Evolutionary conservation across 805 yeast genomes (phyloP).

Genomic region (Hanseniaspora singularis): DNA sequence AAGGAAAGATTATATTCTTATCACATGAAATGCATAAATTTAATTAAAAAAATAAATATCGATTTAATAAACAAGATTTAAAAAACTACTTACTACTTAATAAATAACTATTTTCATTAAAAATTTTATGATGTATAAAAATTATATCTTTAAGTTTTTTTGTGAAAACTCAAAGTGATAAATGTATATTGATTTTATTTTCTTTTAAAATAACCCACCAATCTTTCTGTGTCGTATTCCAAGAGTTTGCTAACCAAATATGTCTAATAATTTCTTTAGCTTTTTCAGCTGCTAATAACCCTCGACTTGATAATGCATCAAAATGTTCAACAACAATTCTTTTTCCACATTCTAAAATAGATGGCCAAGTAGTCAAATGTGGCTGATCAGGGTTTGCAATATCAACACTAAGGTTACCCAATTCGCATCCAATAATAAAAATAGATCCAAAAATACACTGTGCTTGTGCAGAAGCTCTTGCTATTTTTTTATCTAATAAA

Average conservation of each 20-base stretch:
- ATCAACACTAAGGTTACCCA: slow-evolving; percentile 1
- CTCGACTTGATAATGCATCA: background rate
- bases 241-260: slow-evolving; percentile 8
- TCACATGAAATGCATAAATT: no score
- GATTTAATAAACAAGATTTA: background rate
- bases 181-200: slow-evolving; percentile 8
- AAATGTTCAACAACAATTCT: slow-evolving; percentile 6
- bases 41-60: background rate
- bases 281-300: slow-evolving; percentile 10
- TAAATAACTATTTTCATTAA: no score
- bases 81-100: no score
- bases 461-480: slow-evolving; percentile 7
- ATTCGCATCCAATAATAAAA: slow-evolving; percentile 14
- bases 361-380: no score
- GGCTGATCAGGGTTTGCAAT: background rate
- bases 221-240: slow-evolving; percentile 1
- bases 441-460: slow-evolving; percentile 13
- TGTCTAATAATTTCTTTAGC: slow-evolving; percentile 11
- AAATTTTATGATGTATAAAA: no score
- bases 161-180: slow-evolving; percentile 7
- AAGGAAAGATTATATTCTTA: no score
- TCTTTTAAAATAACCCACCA: slow-evolving; percentile 16
- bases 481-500: slow-evolving; percentile 2
- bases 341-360: slow-evolving; percentile 1
- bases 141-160: no score